Percentiles rank a stretch among this genome's conserved stretches.
phyloP scores from a whole-genome alignment of 1,284 basidiomycete genomes.

The Porogramme epimiltina region DNA sequence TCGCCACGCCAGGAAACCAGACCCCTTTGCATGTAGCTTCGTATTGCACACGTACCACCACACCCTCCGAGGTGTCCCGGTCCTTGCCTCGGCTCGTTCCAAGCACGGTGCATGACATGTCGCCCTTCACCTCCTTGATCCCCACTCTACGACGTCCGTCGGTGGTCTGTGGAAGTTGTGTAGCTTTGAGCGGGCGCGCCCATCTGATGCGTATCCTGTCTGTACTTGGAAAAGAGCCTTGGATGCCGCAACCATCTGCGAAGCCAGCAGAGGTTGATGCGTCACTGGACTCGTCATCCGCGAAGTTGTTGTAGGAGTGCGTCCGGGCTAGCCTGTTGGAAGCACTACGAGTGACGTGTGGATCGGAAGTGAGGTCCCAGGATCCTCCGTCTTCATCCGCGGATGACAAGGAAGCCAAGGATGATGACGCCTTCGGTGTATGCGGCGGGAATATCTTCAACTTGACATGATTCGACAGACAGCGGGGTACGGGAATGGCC shows the following conservation, averaged over 20 bases:
- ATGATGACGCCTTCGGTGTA: conserved; percentile 49
- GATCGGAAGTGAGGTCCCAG: conserved; percentile 80
- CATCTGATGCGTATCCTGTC: conserved; percentile 75
- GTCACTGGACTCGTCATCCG: conserved; percentile 81
- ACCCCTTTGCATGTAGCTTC: conserved; percentile 71
- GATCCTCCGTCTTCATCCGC: conserved; percentile 63
- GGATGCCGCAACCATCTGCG: conserved; percentile 64
- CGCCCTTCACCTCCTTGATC: conserved; percentile 63
- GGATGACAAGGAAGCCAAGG: conserved; percentile 73
- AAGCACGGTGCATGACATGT: conserved; percentile 61
- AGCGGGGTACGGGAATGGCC: conserved; percentile 73
- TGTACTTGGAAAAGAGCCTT: conserved; percentile 76
- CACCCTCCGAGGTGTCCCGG: conserved; percentile 44
- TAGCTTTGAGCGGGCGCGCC: conserved; percentile 63
- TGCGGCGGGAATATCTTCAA: conserved; percentile 69
- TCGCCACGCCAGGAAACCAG: conserved; percentile 81
- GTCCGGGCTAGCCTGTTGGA: conserved; percentile 50
- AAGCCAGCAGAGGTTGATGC: conserved; percentile 56
- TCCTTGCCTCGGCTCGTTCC: conserved; percentile 41
- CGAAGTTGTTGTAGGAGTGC: conserved; percentile 66
- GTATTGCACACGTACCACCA: conserved; percentile 70
- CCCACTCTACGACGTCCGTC: conserved; percentile 66
- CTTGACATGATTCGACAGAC: conserved; percentile 73
- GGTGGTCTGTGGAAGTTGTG: conserved; percentile 46
- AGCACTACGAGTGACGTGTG: conserved; percentile 64